Evolutionary conservation across 1,139 yeast species (phyloP).

Genomic region (Sugiyamaella xylanicola): DNA sequence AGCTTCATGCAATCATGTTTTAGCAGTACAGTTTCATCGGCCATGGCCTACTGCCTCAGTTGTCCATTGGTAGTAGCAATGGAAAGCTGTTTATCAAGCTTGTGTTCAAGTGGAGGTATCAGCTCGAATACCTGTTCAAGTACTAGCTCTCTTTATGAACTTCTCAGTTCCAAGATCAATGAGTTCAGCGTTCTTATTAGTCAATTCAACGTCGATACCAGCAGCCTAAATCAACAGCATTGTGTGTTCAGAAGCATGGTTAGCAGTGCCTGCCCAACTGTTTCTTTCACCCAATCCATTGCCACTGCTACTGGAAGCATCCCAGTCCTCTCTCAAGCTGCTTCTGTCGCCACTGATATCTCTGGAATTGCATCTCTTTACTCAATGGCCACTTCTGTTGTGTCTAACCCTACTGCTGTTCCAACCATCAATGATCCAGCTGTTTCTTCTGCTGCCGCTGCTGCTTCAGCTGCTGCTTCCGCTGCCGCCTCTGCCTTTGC

Average conservation of each 20-base stretch:
- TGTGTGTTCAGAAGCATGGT: constrained; percentile 3
- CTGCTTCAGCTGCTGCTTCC: constrained; percentile 6
- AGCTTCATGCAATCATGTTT: constrained; percentile 1
- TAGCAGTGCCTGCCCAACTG: constrained; percentile 7
- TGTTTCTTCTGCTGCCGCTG: constrained; percentile 4
- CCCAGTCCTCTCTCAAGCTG: constrained; percentile 10
- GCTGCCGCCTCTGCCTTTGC: constrained; percentile 2
- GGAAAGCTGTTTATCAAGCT: neutral
- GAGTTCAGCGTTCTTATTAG: constrained; percentile 4
- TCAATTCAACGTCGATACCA: constrained; percentile 12
- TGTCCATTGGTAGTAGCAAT: constrained; percentile 6
- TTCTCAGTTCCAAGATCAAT: constrained; percentile 12
- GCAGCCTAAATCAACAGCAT: neutral
- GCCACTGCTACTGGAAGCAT: constrained; percentile 8
- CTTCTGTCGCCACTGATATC: constrained; percentile 11
- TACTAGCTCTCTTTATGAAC: neutral
- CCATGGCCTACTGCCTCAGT: constrained; percentile 9
- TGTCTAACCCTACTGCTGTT: constrained; percentile 11
- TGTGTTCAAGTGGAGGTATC: neutral
- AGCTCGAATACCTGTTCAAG: neutral
- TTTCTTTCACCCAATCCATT: constrained; percentile 1
- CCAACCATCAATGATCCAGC: constrained; percentile 14
- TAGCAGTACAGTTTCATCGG: neutral
- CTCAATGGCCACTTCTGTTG: constrained; percentile 13
- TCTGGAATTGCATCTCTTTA: constrained; percentile 3